Conservation (phyloP, 202 grass and related monocot species). For the Musa balbisiana region DNA sequence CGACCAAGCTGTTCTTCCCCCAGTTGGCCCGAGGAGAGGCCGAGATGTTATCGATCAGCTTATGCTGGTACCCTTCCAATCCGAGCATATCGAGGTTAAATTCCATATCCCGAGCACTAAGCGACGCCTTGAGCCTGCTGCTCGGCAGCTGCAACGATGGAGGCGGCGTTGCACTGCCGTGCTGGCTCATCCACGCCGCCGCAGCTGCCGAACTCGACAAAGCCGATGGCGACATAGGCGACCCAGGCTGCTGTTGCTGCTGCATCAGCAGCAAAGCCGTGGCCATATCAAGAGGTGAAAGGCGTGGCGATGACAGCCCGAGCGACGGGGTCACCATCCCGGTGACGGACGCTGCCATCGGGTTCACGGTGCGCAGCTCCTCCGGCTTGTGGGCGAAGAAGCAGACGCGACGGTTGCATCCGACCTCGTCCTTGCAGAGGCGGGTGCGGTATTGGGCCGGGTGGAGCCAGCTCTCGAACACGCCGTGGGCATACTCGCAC, state of each 20-base stretch:
- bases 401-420: constrained; percentile 6
- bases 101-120: constrained; percentile 1
- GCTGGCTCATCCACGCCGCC: not conserved
- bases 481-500: constrained; percentile 5
- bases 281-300: not conserved
- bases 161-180: not conserved
- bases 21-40: not conserved
- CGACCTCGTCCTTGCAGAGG: constrained; percentile 2
- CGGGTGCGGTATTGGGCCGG: constrained; percentile 2
- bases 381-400: constrained; percentile 12
- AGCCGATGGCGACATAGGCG: not conserved
- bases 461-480: constrained; percentile 11
- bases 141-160: not conserved
- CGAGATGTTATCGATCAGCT: not conserved
- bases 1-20: not conserved
- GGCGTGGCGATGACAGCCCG: not conserved
- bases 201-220: not conserved
- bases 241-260: constrained; percentile 9
- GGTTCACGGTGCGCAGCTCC: constrained; percentile 2
- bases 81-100: not conserved
- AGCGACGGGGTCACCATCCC: not conserved
- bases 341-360: not conserved
- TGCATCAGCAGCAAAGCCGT: constrained; percentile 1
- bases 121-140: not conserved
- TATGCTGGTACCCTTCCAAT: not conserved